Base-by-base conservation (phyloP, 441 rosid species). In the Gossypium schwendimanii region DNA sequence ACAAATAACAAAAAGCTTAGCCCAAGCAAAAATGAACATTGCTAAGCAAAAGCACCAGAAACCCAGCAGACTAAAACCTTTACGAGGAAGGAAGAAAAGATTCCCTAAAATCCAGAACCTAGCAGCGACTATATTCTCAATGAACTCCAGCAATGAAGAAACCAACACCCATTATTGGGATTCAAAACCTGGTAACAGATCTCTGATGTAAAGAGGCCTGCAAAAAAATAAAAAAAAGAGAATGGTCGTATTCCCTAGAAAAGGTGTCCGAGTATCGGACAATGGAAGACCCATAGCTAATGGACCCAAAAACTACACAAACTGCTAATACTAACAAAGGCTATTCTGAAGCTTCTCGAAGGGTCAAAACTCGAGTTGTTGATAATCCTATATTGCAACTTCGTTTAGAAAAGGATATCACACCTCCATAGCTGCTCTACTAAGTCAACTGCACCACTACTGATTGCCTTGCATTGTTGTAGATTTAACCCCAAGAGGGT, bases 371-470 rank as follows among this genome's bases (percentile, higher is more conserved):
- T 33, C 0, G 1, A 3, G 21, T 62, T 20, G 60, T 9, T 55
- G 28, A 20, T 54, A 54, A 54, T 20, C 26, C 14, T 5, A 54
- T 8, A 54, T 26, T 18, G 59, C 26, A 23, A 24, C 26, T 12
- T 26, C 14, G 39, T 12, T 59, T 75, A 92, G 76, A 81, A 88
- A 70, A 95, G 92, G 78, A 95, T 84, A 73, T 91, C 97, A 7
- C 97, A 95, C 81, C 88, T 87, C 96, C 93, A 93, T 33, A 91
- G 74, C 17, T 81, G 81, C 71, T 86, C 90, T 39, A 87, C 79
- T 23, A 95, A 95, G 50, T 84, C 92, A 4, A 86, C 72, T 12
- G 84, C 71, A 71, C 82, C 23, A 67, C 74, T 36, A 77, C 87
- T 87, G 61, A 95, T 80, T 47, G 81, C 84, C 28, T 87, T 88